Percentiles rank a stretch among this genome's conserved stretches.
Evolutionary conservation across 2,329 filamentous ascomycete species (phyloP).

Genomic region (Hypoxylon sp.): DNA sequence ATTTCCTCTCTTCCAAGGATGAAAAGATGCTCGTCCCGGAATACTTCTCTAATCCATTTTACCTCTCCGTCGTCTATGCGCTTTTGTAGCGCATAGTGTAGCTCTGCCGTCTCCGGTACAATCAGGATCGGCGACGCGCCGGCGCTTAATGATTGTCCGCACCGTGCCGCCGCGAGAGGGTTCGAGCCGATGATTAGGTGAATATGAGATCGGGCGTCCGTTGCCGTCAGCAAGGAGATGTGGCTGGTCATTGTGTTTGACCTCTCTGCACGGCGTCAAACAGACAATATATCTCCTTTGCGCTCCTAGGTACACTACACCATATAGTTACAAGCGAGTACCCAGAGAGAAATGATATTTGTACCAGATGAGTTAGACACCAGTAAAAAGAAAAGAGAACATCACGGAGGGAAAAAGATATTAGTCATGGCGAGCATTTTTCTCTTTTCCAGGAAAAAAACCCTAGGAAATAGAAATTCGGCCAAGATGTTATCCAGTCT

Average conservation of each 20-base stretch:
- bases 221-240: conserved; percentile 77
- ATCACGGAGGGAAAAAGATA: conserved; percentile 29
- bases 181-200: conserved; percentile 91
- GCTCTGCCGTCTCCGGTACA: conserved; percentile 73
- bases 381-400: conserved; percentile 9
- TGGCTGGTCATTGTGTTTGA: conserved; percentile 45
- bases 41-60: conserved; percentile 75
- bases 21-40: conserved; percentile 79
- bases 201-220: conserved; percentile 77
- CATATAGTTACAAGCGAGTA: too few relatives aligned
- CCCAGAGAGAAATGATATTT: neutral
- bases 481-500: conserved; percentile 19
- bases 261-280: neutral
- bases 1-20: conserved; percentile 86
- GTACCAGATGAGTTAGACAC: neutral
- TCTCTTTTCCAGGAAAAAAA: neutral
- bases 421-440: conserved; percentile 22
- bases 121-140: conserved; percentile 87
- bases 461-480: conserved; percentile 1
- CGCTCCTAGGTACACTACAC: neutral
- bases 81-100: conserved; percentile 72
- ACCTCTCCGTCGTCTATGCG: conserved; percentile 77
- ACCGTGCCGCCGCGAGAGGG: conserved; percentile 87
- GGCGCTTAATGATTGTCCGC: conserved; percentile 82
- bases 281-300: neutral